These are phyloP conservation scores for Auxenochlorella pyrenoidosa DNA, from an alignment of 139 green algal genomes.

Conservation along the genomic window DNA sequence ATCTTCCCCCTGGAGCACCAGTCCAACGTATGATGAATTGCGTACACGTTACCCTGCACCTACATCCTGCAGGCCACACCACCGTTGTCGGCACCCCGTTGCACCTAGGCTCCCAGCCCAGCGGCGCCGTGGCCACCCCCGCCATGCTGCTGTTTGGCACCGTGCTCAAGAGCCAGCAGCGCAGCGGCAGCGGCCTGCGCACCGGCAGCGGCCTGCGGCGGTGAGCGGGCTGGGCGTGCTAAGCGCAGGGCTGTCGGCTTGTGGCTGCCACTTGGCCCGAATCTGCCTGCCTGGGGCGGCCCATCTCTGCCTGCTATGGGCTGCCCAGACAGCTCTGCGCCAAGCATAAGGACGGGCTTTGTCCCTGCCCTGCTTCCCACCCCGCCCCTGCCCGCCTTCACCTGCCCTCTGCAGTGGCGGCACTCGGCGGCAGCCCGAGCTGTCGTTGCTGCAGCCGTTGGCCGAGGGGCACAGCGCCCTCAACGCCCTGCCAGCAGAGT, in stretches of 20 bases:
- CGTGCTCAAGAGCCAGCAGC: conserved; percentile 15
- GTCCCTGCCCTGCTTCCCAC: background rate
- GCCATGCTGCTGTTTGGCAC: conserved; percentile 41
- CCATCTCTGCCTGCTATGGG: too few species aligned
- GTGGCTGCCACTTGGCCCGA: too few species aligned
- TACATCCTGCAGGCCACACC: conserved; percentile 18
- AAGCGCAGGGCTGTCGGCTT: background rate
- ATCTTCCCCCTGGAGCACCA: too few species aligned
- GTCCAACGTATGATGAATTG: too few species aligned
- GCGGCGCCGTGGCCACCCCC: conserved; percentile 15
- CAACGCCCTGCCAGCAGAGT: background rate
- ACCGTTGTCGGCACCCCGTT: conserved; percentile 28
- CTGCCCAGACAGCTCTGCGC: background rate
- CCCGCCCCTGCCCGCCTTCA: background rate
- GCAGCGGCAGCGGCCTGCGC: conserved; percentile 20
- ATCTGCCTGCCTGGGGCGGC: too few species aligned
- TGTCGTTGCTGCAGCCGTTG: conserved; percentile 24
- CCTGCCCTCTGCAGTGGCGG: conserved; percentile 12
- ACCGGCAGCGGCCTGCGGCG: conserved; percentile 29
- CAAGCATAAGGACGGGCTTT: background rate
- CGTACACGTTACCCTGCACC: too few species aligned
- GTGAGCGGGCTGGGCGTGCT: background rate
- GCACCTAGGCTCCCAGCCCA: conserved; percentile 18
- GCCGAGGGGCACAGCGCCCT: conserved; percentile 1
- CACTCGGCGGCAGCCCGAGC: conserved; percentile 3